Conservation (phyloP, 176 grass and related monocot genomes). For the Oryza nivara region DNA sequence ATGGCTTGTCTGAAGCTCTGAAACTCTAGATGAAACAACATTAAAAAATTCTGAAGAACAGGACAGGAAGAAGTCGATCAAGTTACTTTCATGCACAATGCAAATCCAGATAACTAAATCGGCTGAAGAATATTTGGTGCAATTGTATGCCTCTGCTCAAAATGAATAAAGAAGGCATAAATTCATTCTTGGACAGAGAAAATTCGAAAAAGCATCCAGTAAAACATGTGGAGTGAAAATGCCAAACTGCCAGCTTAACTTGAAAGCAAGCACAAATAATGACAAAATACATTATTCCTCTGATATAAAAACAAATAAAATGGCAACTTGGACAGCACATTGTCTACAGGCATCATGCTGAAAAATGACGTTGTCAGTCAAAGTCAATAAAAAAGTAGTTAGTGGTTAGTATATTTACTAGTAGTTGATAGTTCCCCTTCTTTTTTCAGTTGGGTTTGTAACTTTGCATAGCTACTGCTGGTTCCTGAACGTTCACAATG, state of each 20-base stretch:
- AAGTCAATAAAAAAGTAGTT: not conserved
- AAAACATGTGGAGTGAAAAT: not conserved
- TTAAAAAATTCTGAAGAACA: not conserved
- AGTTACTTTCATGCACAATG: not conserved
- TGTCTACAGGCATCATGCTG: not conserved
- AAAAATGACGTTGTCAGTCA: not conserved
- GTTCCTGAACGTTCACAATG: not conserved
- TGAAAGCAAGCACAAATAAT: not conserved
- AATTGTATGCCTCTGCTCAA: not conserved
- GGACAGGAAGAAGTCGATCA: not conserved
- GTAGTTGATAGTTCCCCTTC: too few species aligned
- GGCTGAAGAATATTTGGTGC: not conserved
- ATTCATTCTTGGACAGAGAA: not conserved
- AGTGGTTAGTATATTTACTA: not conserved
- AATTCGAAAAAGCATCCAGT: not conserved
- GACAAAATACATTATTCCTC: not conserved
- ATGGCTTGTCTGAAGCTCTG: not conserved
- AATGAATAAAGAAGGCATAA: not conserved
- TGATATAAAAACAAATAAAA: not conserved
- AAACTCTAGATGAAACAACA: not conserved
- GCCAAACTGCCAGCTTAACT: slow-evolving; percentile 15
- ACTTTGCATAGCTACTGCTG: not conserved
- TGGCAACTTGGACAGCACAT: not conserved
- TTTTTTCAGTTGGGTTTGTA: not conserved
- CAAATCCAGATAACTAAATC: not conserved